Evolutionary conservation across 306 rosid genomes (phyloP), one percentile per base, ranked within the genome.

Genomic region (Medicago ruthenica): DNA sequence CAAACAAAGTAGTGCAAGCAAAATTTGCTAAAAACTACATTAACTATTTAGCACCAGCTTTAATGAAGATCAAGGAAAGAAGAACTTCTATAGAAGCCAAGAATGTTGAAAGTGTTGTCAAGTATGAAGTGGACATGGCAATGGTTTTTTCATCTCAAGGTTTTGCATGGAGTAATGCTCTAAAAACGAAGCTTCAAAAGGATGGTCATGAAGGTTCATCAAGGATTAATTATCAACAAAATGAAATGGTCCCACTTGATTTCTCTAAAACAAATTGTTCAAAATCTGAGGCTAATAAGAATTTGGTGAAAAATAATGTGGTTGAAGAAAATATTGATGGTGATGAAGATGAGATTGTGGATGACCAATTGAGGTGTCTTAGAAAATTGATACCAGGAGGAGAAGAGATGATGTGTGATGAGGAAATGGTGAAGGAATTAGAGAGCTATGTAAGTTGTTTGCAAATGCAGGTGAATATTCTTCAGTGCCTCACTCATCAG

Each of bases 331-430:
- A 60, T 27, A 27, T 27, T 9, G 42, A 39, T 6, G 44, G 65
- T 8, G 71, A 58, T 13, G 75, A 70, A 0, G 76, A 83, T 62
- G 83, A 77, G 40, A 45, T 41, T 14, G 68, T 75, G 3, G 70
- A 59, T 36, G 72, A 45, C 11, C 53, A 67, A 50, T 61, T 89
- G 82, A 78, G 4, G 63, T 69, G 71, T 57, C 51, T 89, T 1
- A 84, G 86, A 86, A 82, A 50, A 69, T 70, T 89, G 75, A 71
- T 91, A 9, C 97, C 97, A 0, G 97, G 97, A n/a, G 97, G 97
- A 64, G 86, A 58, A 47, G 83, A 85, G 18, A 86, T 57, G 1
- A 10, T 86, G 75, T 77, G 75, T 16, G 80, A 76, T 36, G 83
- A 85, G 20, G 75, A 86, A 78, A 59, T 91, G 87, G 81, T 82